These are phyloP conservation scores for Cubamyces sp. DNA, from an alignment of 768 basidiomycete genomes.

Conservation along the genomic window DNA sequence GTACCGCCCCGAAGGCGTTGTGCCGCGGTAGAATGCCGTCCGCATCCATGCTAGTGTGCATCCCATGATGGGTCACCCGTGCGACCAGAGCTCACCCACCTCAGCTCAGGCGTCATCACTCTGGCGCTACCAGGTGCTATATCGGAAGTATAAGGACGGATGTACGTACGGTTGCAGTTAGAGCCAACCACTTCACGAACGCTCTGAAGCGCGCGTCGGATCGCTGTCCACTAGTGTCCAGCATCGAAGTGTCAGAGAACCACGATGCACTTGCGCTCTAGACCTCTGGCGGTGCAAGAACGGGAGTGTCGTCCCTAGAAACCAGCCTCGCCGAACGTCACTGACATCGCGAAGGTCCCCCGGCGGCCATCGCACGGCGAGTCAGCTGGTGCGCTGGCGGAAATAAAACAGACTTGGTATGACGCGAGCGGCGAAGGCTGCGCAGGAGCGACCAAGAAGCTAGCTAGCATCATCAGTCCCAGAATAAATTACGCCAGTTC, in stretches of 20 bases:
- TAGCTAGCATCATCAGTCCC: not conserved
- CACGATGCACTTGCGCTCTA: not conserved
- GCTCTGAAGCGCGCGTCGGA: not conserved
- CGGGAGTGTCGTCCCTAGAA: not conserved
- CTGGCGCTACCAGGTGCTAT: not conserved
- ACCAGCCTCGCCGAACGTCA: not conserved
- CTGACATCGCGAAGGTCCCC: not conserved
- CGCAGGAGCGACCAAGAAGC: not conserved
- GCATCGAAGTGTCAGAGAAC: not conserved
- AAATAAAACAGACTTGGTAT: not conserved
- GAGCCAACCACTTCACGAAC: not conserved
- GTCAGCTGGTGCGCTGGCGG: constrained; percentile 7
- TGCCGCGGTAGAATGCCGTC: not conserved
- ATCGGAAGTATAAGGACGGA: too few species aligned
- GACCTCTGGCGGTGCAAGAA: not conserved
- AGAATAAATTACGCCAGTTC: constrained; percentile 5
- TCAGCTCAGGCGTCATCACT: not conserved
- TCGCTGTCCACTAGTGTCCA: not conserved
- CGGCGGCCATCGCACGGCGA: not conserved
- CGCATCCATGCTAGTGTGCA: not conserved
- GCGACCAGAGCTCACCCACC: not conserved
- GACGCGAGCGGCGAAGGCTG: not conserved
- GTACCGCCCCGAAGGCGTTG: not conserved
- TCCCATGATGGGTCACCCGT: constrained; percentile 4
- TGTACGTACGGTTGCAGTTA: too few species aligned